phyloP scores from a whole-genome alignment of 1,139 yeast genomes.

The Scheffersomyces titani region DNA sequence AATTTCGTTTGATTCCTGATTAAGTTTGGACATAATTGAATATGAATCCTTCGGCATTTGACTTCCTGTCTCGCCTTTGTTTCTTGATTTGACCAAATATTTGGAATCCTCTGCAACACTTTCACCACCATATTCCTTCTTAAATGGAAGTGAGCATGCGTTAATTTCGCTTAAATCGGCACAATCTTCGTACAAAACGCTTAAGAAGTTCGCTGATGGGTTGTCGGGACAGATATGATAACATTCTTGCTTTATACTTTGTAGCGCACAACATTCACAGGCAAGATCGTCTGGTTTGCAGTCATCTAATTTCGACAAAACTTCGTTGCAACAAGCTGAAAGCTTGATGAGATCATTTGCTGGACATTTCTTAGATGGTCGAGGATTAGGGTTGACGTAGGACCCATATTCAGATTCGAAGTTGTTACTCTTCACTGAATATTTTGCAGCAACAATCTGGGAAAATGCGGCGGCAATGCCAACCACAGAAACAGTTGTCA shows the following conservation, averaged over 20 bases:
- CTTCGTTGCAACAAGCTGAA: constrained; percentile 48
- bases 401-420: constrained; percentile 38
- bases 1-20: neutral
- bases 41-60: neutral
- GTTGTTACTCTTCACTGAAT: neutral
- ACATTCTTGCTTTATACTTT: constrained; percentile 45
- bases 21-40: neutral
- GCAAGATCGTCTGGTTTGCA: constrained; percentile 56
- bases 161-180: constrained; percentile 47
- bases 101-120: neutral
- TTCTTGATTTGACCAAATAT: neutral
- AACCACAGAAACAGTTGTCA: neutral
- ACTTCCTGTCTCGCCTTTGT: neutral
- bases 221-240: constrained; percentile 51
- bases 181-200: constrained; percentile 49
- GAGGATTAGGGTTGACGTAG: constrained; percentile 49
- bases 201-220: constrained; percentile 47
- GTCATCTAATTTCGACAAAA: constrained; percentile 43
- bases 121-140: constrained; percentile 23
- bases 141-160: constrained; percentile 53
- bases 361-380: constrained; percentile 36
- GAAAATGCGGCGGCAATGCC: neutral
- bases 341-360: constrained; percentile 45
- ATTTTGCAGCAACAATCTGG: neutral
- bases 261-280: constrained; percentile 58